phyloP scores from a whole-genome alignment of 2,329 filamentous ascomycete genomes.

The Microcyclospora pomicola region DNA sequence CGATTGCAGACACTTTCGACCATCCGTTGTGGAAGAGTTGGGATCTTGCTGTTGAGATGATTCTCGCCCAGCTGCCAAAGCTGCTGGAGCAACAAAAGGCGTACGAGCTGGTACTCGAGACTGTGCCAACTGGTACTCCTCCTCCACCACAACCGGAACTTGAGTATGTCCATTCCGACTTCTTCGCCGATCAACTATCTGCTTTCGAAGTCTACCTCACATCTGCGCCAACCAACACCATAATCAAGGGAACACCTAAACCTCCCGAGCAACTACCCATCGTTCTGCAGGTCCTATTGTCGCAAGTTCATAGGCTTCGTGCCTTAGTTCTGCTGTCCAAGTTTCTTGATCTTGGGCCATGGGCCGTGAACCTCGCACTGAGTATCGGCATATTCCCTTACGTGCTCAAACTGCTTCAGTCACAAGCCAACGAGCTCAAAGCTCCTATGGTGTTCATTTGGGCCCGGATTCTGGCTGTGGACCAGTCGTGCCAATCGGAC shows the following conservation, averaged over 20 bases:
- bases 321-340: conserved; percentile 84
- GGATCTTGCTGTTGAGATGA: conserved; percentile 94
- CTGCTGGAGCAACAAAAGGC: conserved; percentile 62
- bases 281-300: conserved; percentile 86
- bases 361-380: conserved; percentile 94
- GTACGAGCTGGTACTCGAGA: conserved; percentile 26
- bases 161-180: conserved; percentile 85
- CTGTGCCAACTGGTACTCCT: not conserved
- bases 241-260: conserved; percentile 56
- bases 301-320: conserved; percentile 83
- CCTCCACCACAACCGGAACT: conserved; percentile 40
- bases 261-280: conserved; percentile 84
- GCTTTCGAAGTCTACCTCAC: conserved; percentile 88
- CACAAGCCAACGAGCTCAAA: conserved; percentile 84
- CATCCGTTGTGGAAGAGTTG: conserved; percentile 95
- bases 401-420: conserved; percentile 91
- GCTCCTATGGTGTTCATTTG: conserved; percentile 99
- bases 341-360: conserved; percentile 88
- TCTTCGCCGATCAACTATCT: conserved; percentile 93
- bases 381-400: conserved; percentile 99
- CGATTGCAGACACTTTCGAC: conserved; percentile 86
- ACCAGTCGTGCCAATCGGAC: conserved; percentile 84
- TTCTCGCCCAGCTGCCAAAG: conserved; percentile 74
- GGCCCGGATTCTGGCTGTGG: conserved; percentile 89
- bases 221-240: conserved; percentile 90